Percentiles rank a stretch among this genome's conserved stretches.
Evolutionary conservation across 768 basidiomycete species (phyloP).

Genomic region (Tephrocybe sp.): DNA sequence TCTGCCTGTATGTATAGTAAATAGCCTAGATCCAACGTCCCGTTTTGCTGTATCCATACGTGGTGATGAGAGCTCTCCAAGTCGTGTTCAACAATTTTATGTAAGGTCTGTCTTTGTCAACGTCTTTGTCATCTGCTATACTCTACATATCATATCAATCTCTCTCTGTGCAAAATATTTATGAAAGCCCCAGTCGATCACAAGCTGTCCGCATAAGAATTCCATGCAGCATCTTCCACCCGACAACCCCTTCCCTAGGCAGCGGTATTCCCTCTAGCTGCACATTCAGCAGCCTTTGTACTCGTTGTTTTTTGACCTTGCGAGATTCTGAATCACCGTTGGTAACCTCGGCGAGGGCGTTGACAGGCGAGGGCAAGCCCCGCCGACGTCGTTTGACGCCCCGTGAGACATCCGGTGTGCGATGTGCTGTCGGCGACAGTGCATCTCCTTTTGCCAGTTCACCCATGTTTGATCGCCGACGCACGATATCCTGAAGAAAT

Average conservation of each 20-base stretch:
- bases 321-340: background rate
- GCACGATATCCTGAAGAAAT: too few relatives aligned
- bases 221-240: slow-evolving; percentile 11
- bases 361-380: too few relatives aligned
- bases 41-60: too few relatives aligned
- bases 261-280: slow-evolving; percentile 2
- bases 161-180: background rate
- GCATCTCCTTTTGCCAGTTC: too few relatives aligned
- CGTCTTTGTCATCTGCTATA: slow-evolving; percentile 36
- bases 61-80: slow-evolving; percentile 15
- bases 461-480: too few relatives aligned
- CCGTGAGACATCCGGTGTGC: too few relatives aligned
- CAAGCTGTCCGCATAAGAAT: slow-evolving; percentile 7
- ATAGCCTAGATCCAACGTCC: background rate
- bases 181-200: background rate
- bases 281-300: background rate
- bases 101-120: slow-evolving; percentile 35
- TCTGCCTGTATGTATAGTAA: slow-evolving; percentile 10
- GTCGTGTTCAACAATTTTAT: slow-evolving; percentile 26
- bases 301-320: background rate
- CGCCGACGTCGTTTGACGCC: background rate
- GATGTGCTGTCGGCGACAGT: too few relatives aligned
- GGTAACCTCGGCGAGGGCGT: background rate
- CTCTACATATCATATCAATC: slow-evolving; percentile 1
- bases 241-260: slow-evolving; percentile 6